Conservation (phyloP, 2,329 filamentous ascomycete species). For the Sclerotiophoma versabilis region DNA sequence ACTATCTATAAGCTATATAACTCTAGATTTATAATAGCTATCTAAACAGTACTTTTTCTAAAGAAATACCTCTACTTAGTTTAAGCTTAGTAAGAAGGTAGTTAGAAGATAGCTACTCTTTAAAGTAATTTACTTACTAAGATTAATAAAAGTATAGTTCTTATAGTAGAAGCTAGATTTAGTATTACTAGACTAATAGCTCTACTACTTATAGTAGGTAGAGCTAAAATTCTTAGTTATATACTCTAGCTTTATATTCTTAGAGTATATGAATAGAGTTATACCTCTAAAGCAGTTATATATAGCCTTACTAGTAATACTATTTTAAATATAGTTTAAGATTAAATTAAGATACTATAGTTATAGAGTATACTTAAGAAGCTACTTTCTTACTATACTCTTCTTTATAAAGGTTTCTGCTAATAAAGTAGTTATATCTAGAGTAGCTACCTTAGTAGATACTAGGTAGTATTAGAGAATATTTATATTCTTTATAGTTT, state of each 20-base stretch:
- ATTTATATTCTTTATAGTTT: background rate
- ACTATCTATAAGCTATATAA: background rate
- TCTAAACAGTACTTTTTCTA: background rate
- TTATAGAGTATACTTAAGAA: background rate
- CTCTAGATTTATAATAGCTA: background rate
- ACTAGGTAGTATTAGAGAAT: background rate
- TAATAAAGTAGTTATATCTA: background rate
- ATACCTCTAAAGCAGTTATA: background rate
- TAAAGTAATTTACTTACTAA: background rate
- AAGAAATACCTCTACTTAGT: background rate
- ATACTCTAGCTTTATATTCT: background rate
- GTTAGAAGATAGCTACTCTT: background rate
- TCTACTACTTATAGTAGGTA: background rate
- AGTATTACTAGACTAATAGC: background rate
- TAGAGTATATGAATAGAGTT: background rate
- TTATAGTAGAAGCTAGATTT: background rate
- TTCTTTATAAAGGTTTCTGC: background rate
- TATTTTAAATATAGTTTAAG: background rate
- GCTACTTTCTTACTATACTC: background rate
- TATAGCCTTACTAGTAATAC: background rate
- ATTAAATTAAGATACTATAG: background rate
- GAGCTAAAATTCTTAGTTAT: background rate
- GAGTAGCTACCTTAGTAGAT: too few species aligned
- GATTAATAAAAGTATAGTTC: background rate
- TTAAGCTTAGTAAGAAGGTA: background rate